phyloP scores from a whole-genome alignment of 176 grass and related monocot genomes.

The Lolium multiflorum region DNA sequence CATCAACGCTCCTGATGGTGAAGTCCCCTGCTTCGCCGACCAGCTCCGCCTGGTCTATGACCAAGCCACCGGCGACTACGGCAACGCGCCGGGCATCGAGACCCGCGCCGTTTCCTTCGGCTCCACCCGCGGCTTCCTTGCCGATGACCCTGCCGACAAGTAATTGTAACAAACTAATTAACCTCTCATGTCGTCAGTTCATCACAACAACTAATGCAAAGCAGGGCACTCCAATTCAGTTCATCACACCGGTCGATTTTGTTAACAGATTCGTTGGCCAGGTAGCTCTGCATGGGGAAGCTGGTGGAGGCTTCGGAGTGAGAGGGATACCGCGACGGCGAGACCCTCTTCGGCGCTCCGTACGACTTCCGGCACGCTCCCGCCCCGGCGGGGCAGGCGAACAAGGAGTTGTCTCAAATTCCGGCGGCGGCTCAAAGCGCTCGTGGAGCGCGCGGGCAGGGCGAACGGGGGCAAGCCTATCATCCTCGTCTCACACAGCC shows the following conservation, averaged over 20 bases:
- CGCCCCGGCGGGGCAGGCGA: constrained; percentile 28
- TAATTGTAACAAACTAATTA: neutral
- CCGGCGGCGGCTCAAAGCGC: neutral
- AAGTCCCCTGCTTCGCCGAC: constrained; percentile 24
- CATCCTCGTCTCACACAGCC: constrained; percentile 33
- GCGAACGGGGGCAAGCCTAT: neutral
- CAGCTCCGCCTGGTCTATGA: constrained; percentile 39
- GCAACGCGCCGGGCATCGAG: neutral
- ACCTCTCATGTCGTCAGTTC: neutral
- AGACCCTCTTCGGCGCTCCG: constrained; percentile 54
- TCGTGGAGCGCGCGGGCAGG: constrained; percentile 31
- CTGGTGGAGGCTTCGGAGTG: constrained; percentile 23
- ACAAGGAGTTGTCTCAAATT: neutral
- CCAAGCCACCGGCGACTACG: constrained; percentile 1
- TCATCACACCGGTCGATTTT: neutral
- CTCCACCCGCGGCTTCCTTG: constrained; percentile 30
- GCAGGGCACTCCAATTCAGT: no score
- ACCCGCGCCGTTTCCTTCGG: constrained; percentile 37
- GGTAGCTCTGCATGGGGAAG: constrained; percentile 14
- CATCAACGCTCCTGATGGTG: neutral
- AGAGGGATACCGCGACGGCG: constrained; percentile 42
- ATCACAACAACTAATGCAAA: neutral
- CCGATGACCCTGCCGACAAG: neutral
- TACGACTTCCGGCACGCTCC: constrained; percentile 57
- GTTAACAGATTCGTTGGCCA: neutral